phyloP scores from a whole-genome alignment of 805 yeast genomes.

The Candida maltosa region DNA sequence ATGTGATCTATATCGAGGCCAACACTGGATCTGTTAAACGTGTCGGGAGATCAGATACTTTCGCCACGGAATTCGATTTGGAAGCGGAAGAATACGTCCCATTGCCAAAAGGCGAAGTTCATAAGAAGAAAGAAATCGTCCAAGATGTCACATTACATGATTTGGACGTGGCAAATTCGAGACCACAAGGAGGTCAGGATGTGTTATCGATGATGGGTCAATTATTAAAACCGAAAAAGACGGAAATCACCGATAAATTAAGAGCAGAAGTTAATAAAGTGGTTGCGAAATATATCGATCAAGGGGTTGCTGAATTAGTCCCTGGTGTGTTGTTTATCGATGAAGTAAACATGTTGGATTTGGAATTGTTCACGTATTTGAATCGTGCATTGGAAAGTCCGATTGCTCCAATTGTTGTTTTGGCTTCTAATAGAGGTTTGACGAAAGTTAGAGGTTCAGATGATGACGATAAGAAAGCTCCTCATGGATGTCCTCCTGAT shows the following conservation, averaged over 20 bases:
- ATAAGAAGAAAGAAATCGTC: slow-evolving; percentile 94
- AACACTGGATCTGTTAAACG: slow-evolving; percentile 96
- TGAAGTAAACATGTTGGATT: slow-evolving; percentile 97
- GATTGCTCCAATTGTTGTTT: slow-evolving; percentile 90
- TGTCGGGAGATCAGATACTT: slow-evolving; percentile 97
- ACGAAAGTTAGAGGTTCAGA: slow-evolving; percentile 88
- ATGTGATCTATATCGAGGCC: slow-evolving; percentile 94
- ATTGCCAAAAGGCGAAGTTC: slow-evolving; percentile 97
- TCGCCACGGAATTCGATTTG: slow-evolving; percentile 95
- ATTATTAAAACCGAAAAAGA: slow-evolving; percentile 90
- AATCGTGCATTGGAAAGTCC: slow-evolving; percentile 90
- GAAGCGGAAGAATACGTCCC: slow-evolving; percentile 99
- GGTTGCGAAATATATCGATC: slow-evolving; percentile 92
- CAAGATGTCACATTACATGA: slow-evolving; percentile 97
- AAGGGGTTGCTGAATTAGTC: slow-evolving; percentile 94
- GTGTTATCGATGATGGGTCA: slow-evolving; percentile 96
- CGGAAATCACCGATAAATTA: slow-evolving; percentile 94
- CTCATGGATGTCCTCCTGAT: slow-evolving; percentile 97
- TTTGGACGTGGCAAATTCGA: slow-evolving; percentile 91
- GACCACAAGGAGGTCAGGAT: slow-evolving; percentile 97
- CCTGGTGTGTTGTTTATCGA: slow-evolving; percentile 98
- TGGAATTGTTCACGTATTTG: slow-evolving; percentile 91
- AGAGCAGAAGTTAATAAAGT: slow-evolving; percentile 93
- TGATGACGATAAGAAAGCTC: slow-evolving; percentile 72
- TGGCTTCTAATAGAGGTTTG: slow-evolving; percentile 94